Evolutionary conservation across 306 rosid species (phyloP), one percentile per base, ranked within the genome.

Genomic region (Macrotyloma uniflorum): DNA sequence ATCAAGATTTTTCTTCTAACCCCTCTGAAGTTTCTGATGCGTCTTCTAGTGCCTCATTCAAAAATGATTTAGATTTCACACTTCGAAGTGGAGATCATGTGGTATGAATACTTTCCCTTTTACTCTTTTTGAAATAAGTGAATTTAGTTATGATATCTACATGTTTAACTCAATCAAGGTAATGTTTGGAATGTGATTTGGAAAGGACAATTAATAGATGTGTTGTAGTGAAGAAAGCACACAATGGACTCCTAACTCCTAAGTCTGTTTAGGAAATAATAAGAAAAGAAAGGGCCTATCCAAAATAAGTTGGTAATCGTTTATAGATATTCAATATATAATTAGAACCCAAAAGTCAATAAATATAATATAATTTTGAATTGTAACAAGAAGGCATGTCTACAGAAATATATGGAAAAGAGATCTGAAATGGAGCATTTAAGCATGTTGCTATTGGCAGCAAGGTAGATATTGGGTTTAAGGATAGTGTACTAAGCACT

Each of bases 1-100:
- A 73, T 28, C 85, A 81, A 61, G 67, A 61, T 30, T 32, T 23
- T 83, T 65, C 69, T 58, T 72, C 82, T 64, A 74, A 80, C 66
- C 55, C 57, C 59, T 65, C 74, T 71, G 79, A 79, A 78, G 82
- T 70, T 51, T 83, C 88, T 40, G 83, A 83, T 16, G 86, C 79
- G 55, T 69, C 70, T 69, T 79, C 64, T 30, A 75, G 42, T 76
- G 68, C 66, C 16, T 59, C 90, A 50, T 89, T 85, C 32, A 67
- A 83, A 83, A 85, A 45, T 77, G 84, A 85, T 73, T 77, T 88
- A 38, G 86, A 85, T 84, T 81, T 87, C 80, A 85, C 79, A 61
- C 83, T 94, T 33, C 84, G 84, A 86, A 86, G 83, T 72, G 98
- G 98, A 28, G 98, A 94, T 79, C 76, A 76, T 82, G 98, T 94